Evolutionary conservation across 352 stramenopile genomes (phyloP), one percentile per base, ranked within the genome.

Genomic region (Phytopythium litorale): DNA sequence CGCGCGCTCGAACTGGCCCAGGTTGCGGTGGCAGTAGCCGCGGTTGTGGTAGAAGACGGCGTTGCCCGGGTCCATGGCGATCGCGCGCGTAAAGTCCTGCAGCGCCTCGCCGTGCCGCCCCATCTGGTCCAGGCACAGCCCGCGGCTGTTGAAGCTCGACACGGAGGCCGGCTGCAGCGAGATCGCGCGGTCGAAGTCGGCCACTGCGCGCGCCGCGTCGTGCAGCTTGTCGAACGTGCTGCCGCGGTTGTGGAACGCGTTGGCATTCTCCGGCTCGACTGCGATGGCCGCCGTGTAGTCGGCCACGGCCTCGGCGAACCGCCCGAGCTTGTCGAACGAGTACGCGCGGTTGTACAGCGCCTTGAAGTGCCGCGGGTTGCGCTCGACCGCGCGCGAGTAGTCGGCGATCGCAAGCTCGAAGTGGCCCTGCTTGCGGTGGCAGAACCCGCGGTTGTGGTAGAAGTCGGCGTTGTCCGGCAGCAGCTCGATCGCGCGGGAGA

Each of bases 341-440:
- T 94, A 97, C 19, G 87, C 89, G 13, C 87, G 81, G 50, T 96
- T 96, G 66, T 96, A 97, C 25, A 93, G 70, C 45, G 89, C 89
- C 67, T 96, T 97, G 65, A 96, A 97, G 63, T 97, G 87, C 12
- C 66, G 60, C 25, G 84, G 55, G 58, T 96, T 83, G 56, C 84
- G 74, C 16, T 75, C 59, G 30, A 97, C 79, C 15, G 89, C 87
- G 11, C 71, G 67, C 37, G 74, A 85, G 72, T 96, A 96, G 62
- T 94, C 87, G 18, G 62, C 61, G 58, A 96, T 92, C 18, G 88
- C 88, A 23, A 79, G 62, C 57, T 89, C 81, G 58, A 89, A 93
- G 51, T 90, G 79, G 33, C 81, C 79, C 38, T 94, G 79, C 65
- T 92, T 92, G 50, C 84, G 79, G 55, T 94, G 84, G 62, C 83